Evolutionary conservation across 495 filamentous ascomycete species (phyloP).

Genomic region (Aspergillus indologenus): DNA sequence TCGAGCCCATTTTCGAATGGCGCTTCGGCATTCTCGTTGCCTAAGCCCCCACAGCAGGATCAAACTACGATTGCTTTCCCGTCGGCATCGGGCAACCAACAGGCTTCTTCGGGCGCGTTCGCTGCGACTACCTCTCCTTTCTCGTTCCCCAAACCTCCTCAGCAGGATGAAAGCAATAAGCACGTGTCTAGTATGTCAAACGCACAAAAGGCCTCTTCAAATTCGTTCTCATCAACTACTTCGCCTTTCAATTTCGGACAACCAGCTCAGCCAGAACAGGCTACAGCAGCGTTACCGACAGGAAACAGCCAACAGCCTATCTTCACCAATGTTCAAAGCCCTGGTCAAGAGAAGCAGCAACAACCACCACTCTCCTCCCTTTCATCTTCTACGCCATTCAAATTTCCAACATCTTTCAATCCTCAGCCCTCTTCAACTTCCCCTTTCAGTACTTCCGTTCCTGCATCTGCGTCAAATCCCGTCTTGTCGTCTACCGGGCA

Average conservation of each 20-base stretch:
- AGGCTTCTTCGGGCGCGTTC: not conserved
- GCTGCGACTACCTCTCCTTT: slow-evolving; percentile 1
- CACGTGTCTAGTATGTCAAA: not conserved
- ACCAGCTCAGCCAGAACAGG: not conserved
- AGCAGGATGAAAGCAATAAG: not conserved
- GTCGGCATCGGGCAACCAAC: not conserved
- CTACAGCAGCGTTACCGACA: not conserved
- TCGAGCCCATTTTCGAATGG: not conserved
- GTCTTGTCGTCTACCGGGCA: slow-evolving; percentile 15
- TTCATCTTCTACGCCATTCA: slow-evolving; percentile 5
- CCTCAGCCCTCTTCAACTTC: slow-evolving; percentile 5
- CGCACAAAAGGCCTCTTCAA: not conserved
- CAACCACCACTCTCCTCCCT: not conserved
- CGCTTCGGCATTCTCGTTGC: not conserved
- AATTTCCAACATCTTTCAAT: slow-evolving; percentile 6
- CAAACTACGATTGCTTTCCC: not conserved
- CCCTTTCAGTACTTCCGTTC: slow-evolving; percentile 10
- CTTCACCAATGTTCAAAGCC: not conserved
- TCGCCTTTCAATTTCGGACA: not conserved
- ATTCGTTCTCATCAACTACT: slow-evolving; percentile 1
- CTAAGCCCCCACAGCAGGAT: not conserved
- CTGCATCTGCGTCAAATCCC: slow-evolving; percentile 3
- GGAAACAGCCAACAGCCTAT: slow-evolving; percentile 1
- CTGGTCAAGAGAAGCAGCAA: not conserved
- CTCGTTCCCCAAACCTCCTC: slow-evolving; percentile 4